These are phyloP conservation scores for Solanum hybrid DNA, from an alignment of 305 asterid genomes.

Conservation along the genomic window DNA sequence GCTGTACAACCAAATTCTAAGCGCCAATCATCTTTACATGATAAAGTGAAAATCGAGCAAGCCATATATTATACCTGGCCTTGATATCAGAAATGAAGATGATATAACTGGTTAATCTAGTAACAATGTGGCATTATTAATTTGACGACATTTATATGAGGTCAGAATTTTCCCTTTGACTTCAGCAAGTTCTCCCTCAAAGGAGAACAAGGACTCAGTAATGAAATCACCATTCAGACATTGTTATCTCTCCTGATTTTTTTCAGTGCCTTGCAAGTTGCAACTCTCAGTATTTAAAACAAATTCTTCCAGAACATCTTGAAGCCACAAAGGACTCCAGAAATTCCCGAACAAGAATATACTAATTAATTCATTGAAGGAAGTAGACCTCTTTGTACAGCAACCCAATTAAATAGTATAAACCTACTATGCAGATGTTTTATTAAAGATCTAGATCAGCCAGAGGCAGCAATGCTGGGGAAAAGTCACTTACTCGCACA, in stretches of 20 bases:
- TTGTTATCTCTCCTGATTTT: neutral
- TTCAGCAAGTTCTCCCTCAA: neutral
- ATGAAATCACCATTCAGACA: neutral
- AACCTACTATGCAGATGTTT: neutral
- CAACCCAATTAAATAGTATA: neutral
- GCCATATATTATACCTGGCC: neutral
- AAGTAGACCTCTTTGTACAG: neutral
- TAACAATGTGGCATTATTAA: neutral
- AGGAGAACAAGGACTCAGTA: neutral
- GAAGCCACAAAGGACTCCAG: neutral
- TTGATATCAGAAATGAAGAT: neutral
- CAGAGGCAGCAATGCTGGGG: neutral
- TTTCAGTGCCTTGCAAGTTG: neutral
- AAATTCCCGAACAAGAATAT: neutral
- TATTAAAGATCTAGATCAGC: neutral
- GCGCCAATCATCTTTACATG: neutral
- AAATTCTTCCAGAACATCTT: neutral
- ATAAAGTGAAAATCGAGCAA: neutral
- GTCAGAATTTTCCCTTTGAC: neutral
- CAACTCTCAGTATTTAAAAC: neutral
- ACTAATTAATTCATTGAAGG: neutral
- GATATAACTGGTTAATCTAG: neutral
- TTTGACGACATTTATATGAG: neutral
- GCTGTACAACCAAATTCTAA: neutral
- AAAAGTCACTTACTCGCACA: slow-evolving; percentile 78